Evolutionary conservation across 1,139 yeast genomes (phyloP).

Genomic region (Geotrichum cucujoidarum): DNA sequence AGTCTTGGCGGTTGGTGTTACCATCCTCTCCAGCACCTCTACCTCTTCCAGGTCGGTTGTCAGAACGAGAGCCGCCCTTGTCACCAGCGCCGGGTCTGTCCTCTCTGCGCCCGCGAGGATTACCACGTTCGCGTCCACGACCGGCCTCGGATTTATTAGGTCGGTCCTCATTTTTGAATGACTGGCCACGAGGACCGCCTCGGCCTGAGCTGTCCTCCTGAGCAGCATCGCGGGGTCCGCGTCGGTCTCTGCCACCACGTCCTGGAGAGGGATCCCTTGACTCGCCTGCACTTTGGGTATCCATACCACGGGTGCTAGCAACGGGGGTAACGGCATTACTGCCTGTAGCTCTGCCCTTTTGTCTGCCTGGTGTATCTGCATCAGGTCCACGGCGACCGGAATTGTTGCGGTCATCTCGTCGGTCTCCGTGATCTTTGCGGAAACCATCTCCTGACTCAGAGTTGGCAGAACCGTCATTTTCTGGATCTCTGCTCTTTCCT

Average conservation of each 20-base stretch:
- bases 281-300: neutral
- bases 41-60: neutral
- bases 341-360: slow-evolving; percentile 6
- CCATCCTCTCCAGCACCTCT: too few species aligned
- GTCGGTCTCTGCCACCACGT: slow-evolving; percentile 6
- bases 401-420: slow-evolving; percentile 1
- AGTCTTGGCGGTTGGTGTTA: too few species aligned
- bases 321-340: slow-evolving; percentile 7
- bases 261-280: neutral
- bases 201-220: neutral
- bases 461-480: neutral
- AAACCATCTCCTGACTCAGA: neutral
- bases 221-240: slow-evolving; percentile 3
- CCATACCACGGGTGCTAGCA: slow-evolving; percentile 3
- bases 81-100: too few species aligned
- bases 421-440: neutral
- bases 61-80: neutral
- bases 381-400: slow-evolving; percentile 2
- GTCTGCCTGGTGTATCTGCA: neutral
- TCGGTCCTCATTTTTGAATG: slow-evolving; percentile 20
- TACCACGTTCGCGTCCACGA: slow-evolving; percentile 6
- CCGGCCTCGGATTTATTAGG: slow-evolving; percentile 12
- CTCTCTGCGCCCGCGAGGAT: slow-evolving; percentile 12
- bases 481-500: neutral
- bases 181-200: too few species aligned